Percentiles rank a stretch among this genome's conserved stretches.
phyloP scores from a whole-genome alignment of 2,329 filamentous ascomycete species.

The Talaromyces sp. region DNA sequence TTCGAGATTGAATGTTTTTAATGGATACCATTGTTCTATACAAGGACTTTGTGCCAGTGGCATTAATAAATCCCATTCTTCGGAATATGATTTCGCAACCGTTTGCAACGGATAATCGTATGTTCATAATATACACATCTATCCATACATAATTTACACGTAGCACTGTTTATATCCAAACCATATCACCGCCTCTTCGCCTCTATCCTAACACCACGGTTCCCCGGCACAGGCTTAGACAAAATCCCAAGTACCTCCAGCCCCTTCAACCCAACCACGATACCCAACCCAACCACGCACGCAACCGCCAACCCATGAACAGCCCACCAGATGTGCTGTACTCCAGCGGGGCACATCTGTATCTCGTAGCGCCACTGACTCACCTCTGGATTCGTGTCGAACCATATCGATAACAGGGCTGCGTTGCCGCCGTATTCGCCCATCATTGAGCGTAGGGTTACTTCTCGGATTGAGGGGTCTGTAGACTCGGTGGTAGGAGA shows the following conservation, averaged over 20 bases:
- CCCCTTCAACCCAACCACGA: not conserved
- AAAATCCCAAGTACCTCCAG: not conserved
- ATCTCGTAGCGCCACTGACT: conserved; percentile 84
- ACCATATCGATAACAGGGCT: conserved; percentile 85
- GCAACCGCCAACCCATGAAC: conserved; percentile 72
- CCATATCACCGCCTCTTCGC: not conserved
- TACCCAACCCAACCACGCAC: conserved; percentile 34
- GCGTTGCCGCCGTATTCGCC: conserved; percentile 91
- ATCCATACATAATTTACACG: conserved; percentile 1
- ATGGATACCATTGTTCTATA: not conserved
- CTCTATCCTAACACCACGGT: not conserved
- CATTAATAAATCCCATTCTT: conserved; percentile 7
- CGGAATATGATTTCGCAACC: not conserved
- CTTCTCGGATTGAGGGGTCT: conserved; percentile 65
- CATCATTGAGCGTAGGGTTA: conserved; percentile 98
- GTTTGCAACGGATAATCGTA: not conserved
- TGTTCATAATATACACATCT: conserved; percentile 4
- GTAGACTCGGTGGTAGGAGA: not conserved
- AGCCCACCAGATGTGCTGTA: conserved; percentile 92
- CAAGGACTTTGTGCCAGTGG: not conserved
- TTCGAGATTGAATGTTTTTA: not conserved
- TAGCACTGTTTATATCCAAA: not conserved
- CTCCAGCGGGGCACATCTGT: conserved; percentile 71
- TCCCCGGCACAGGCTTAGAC: not conserved
- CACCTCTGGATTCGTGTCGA: conserved; percentile 58